These are phyloP conservation scores for Trametes sanguinea DNA, from an alignment of 768 basidiomycete species.

Conservation along the genomic window DNA sequence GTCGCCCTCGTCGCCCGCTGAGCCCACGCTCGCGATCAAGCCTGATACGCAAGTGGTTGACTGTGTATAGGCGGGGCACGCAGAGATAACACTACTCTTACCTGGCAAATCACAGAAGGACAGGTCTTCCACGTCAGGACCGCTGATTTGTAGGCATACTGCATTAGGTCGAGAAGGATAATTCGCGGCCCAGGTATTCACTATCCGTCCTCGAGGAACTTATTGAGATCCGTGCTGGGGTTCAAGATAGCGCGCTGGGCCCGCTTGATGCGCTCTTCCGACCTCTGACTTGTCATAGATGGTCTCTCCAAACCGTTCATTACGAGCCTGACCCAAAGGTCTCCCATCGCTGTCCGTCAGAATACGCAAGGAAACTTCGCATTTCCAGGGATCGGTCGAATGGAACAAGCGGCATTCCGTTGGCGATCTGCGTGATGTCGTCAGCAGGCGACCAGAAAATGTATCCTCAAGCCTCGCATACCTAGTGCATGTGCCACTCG, in stretches of 20 bases:
- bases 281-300: constrained; percentile 56
- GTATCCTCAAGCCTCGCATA: constrained; percentile 25
- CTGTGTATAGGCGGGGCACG: too few relatives aligned
- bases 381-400: constrained; percentile 35
- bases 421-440: constrained; percentile 33
- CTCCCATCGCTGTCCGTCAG: constrained; percentile 31
- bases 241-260: constrained; percentile 70
- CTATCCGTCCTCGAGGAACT: constrained; percentile 42
- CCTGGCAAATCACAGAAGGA: constrained; percentile 46
- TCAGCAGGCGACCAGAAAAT: background rate
- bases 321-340: constrained; percentile 37
- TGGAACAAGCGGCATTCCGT: constrained; percentile 39
- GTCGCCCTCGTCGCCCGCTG: constrained; percentile 51
- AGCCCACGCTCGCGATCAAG: constrained; percentile 47
- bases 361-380: constrained; percentile 36
- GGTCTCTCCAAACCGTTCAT: constrained; percentile 32
- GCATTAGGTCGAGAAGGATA: constrained; percentile 40
- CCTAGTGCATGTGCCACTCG: constrained; percentile 79
- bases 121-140: constrained; percentile 40
- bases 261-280: constrained; percentile 65
- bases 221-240: constrained; percentile 38
- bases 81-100: constrained; percentile 13
- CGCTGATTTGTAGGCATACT: constrained; percentile 41
- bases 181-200: constrained; percentile 2
- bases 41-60: constrained; percentile 36